phyloP scores from a whole-genome alignment of 164 flowering plant genomes.

The Santalum album region DNA sequence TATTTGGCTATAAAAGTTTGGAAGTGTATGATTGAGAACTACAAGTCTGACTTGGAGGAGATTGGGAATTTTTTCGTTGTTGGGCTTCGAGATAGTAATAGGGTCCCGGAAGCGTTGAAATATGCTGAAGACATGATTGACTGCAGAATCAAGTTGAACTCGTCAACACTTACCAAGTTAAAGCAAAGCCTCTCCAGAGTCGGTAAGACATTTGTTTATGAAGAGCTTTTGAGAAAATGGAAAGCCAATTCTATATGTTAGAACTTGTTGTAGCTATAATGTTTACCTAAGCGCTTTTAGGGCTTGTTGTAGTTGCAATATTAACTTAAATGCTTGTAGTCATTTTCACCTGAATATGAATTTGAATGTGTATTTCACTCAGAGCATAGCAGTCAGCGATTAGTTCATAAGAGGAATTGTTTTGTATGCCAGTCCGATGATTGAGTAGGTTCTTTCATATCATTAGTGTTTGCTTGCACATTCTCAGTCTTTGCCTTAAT shows the following conservation, averaged over 20 bases:
- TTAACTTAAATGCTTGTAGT: no score
- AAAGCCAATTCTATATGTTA: constrained; percentile 10
- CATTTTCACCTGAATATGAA: no score
- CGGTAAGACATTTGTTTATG: constrained; percentile 13
- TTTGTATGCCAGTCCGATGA: no score
- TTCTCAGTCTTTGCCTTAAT: no score
- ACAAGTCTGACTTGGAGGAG: constrained; percentile 35
- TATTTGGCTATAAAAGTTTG: constrained; percentile 49
- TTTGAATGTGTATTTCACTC: no score
- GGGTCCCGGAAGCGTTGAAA: constrained; percentile 60
- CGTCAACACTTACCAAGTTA: constrained; percentile 48
- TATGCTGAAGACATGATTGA: constrained; percentile 65
- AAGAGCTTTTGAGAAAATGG: constrained; percentile 26
- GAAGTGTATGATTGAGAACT: constrained; percentile 51
- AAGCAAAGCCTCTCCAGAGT: constrained; percentile 40
- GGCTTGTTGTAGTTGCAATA: no score
- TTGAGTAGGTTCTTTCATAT: no score
- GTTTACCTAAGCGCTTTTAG: not conserved
- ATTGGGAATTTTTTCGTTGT: constrained; percentile 42
- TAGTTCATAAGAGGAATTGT: no score
- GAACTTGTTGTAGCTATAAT: not conserved
- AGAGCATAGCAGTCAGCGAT: no score
- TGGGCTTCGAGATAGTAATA: constrained; percentile 35
- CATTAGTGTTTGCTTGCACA: no score
- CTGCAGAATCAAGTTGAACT: constrained; percentile 39